Conservation (phyloP, 345 rosid genomes). For the Heritiera littoralis region DNA sequence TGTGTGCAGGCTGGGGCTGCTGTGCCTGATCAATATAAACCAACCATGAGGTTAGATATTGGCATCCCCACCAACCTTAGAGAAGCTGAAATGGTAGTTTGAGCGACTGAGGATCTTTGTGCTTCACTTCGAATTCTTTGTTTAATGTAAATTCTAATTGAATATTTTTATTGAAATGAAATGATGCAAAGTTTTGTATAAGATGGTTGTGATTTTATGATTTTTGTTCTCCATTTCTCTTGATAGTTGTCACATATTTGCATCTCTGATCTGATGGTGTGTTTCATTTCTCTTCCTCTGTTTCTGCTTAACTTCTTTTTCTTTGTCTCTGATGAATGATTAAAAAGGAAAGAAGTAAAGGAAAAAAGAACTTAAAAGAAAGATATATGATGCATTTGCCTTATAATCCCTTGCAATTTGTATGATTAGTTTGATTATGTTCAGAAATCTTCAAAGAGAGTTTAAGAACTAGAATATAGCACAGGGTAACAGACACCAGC, state of each 20-base stretch:
- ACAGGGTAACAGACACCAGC: too few relatives aligned
- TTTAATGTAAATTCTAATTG: background rate
- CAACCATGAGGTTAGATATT: conserved; percentile 94
- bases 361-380: background rate
- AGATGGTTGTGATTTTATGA: background rate
- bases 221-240: background rate
- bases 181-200: background rate
- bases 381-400: background rate
- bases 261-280: background rate
- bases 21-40: conserved; percentile 71
- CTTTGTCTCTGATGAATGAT: background rate
- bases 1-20: conserved; percentile 82
- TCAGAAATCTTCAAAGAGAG: too few relatives aligned
- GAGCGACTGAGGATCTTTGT: conserved; percentile 21
- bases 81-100: conserved; percentile 98
- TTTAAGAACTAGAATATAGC: too few relatives aligned
- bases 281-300: background rate
- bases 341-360: background rate
- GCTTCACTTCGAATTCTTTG: background rate
- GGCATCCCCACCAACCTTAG: conserved; percentile 70
- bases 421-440: background rate
- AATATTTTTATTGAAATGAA: background rate
- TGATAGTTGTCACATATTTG: background rate
- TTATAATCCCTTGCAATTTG: background rate
- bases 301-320: background rate